Conservation (phyloP, 495 filamentous ascomycete species). For the Trichocladium uniseriatum region DNA sequence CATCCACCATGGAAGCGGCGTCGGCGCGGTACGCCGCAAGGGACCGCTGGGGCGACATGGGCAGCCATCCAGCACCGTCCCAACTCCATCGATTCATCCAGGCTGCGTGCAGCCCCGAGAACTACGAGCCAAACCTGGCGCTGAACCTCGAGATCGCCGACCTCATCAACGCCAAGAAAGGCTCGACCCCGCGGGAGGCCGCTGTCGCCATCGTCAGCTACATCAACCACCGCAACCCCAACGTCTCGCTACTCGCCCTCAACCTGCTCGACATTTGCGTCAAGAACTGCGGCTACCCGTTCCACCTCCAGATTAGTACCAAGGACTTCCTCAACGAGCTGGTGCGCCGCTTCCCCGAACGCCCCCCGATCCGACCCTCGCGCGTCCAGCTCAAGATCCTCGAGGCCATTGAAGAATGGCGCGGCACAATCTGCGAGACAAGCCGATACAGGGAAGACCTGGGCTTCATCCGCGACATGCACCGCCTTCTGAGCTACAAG, state of each 20-base stretch:
- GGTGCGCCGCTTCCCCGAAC: conserved; percentile 89
- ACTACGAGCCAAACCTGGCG: conserved; percentile 95
- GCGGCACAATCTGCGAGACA: conserved; percentile 94
- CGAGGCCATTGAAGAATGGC: conserved; percentile 97
- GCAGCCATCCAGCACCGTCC: conserved; percentile 59
- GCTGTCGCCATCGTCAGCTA: conserved; percentile 89
- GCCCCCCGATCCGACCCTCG: conserved; percentile 75
- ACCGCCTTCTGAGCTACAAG: conserved; percentile 89
- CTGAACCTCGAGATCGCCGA: conserved; percentile 94
- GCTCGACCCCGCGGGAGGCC: conserved; percentile 91
- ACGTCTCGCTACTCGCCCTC: conserved; percentile 84
- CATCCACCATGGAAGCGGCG: conserved; percentile 71
- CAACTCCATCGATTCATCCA: conserved; percentile 92
- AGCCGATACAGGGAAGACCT: conserved; percentile 94
- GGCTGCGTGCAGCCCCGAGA: conserved; percentile 88
- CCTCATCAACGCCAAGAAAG: conserved; percentile 95
- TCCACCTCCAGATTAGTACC: conserved; percentile 95
- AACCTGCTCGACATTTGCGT: conserved; percentile 95
- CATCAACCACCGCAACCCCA: conserved; percentile 92
- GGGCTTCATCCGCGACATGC: conserved; percentile 96
- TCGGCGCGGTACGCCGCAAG: conserved; percentile 91
- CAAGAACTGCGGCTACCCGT: conserved; percentile 99
- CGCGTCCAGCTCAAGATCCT: conserved; percentile 86
- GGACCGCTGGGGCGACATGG: conserved; percentile 84
- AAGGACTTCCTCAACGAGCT: conserved; percentile 99